Conservation (phyloP, 768 basidiomycete genomes). For the Leucogyrophana mollusca region DNA sequence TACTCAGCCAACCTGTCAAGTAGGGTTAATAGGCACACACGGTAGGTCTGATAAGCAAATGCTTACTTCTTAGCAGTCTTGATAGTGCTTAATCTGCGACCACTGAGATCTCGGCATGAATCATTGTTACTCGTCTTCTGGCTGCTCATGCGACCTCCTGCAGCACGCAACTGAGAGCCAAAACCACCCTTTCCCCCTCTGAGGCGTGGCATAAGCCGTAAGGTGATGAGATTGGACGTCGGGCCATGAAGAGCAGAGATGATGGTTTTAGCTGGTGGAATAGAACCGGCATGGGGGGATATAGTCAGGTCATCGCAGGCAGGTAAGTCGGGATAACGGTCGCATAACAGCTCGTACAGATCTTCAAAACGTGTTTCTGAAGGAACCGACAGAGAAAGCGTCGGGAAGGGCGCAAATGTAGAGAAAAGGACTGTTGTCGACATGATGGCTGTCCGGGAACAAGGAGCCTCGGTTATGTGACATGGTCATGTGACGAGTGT, state of each 20-base stretch:
- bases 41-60: not conserved
- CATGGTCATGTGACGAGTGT: conserved; percentile 9
- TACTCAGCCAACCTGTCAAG: conserved; percentile 71
- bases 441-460: conserved; percentile 33
- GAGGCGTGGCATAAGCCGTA: conserved; percentile 74
- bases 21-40: not conserved
- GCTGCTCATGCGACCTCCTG: conserved; percentile 96
- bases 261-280: conserved; percentile 25
- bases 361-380: conserved; percentile 37
- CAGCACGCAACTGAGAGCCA: conserved; percentile 93
- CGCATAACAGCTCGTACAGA: conserved; percentile 42
- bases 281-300: conserved; percentile 36
- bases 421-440: conserved; percentile 54
- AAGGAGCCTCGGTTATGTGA: not conserved
- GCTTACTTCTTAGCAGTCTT: conserved; percentile 93
- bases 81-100: conserved; percentile 86
- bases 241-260: conserved; percentile 36
- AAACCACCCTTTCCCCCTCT: conserved; percentile 97
- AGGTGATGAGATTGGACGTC: conserved; percentile 46
- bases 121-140: conserved; percentile 96
- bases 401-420: conserved; percentile 60
- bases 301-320: conserved; percentile 38
- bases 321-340: conserved; percentile 50
- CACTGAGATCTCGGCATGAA: conserved; percentile 89
- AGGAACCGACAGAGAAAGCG: conserved; percentile 47